These are phyloP conservation scores for Fusarium lateritium DNA, from an alignment of 2,329 filamentous ascomycete species.

Conservation along the genomic window DNA sequence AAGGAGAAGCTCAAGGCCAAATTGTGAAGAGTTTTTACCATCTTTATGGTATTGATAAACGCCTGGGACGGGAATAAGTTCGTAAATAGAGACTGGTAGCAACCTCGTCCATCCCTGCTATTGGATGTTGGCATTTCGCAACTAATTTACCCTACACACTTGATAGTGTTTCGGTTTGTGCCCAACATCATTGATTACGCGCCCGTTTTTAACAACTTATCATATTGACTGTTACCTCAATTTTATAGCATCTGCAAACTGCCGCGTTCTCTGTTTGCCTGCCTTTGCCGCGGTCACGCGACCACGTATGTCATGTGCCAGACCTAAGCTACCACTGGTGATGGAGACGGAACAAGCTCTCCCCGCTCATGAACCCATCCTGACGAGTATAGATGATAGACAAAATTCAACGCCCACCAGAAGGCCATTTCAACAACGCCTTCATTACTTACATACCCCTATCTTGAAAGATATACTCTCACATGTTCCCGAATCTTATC, in stretches of 20 bases:
- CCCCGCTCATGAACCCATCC: slow-evolving; percentile 40
- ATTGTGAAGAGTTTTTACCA: too few relatives aligned
- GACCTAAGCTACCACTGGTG: slow-evolving; percentile 27
- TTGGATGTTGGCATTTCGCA: background rate
- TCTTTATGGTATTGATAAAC: too few relatives aligned
- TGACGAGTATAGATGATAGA: slow-evolving; percentile 15
- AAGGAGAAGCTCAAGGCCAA: too few relatives aligned
- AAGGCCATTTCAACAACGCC: slow-evolving; percentile 4
- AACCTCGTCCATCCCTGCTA: background rate
- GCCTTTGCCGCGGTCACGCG: slow-evolving; percentile 36
- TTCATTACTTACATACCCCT: background rate
- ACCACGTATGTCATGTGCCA: slow-evolving; percentile 42
- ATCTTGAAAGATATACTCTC: background rate
- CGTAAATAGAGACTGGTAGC: background rate
- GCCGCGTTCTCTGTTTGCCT: slow-evolving; percentile 13
- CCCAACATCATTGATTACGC: background rate
- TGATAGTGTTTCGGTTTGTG: background rate
- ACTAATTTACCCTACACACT: slow-evolving; percentile 22
- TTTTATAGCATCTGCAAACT: slow-evolving; percentile 19
- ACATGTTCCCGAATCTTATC: slow-evolving; percentile 3
- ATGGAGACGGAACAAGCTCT: slow-evolving; percentile 36
- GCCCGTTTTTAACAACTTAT: background rate
- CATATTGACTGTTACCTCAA: background rate
- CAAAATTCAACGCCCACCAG: background rate
- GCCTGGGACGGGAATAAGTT: background rate